Base-by-base conservation (phyloP, 164 flowering plant species). In the Chimonanthus praecox region DNA sequence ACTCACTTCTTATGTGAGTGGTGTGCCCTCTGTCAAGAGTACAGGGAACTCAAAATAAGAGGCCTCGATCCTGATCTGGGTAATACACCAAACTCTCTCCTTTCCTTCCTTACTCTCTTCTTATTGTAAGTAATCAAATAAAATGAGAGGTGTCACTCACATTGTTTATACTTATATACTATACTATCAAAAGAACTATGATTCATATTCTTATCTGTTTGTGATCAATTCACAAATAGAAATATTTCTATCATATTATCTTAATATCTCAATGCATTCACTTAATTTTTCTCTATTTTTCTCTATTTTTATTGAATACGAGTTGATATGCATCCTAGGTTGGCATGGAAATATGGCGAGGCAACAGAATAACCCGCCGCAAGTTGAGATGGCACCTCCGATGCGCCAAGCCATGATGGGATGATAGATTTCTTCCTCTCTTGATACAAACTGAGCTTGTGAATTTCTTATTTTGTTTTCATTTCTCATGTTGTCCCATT, bases 11-110 rank as follows among this genome's bases (percentile, higher is more conserved):
- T 82, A 0, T 83, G 83, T n/a, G 86, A 83, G 48, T 67, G 67
- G 50, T 83, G 85, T 51, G 88, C 88, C n/a, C 80, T 85, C 15
- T 82, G 83, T 71, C 85, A 84, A 60, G 83, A 74, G 64, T 76
- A 82, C 71, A 74, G 85, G 47, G 84, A 84, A 21, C 87, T 85
- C 54, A 58, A 68, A 7, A 74, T 74, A 77, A 72, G 83, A 71
- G 86, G 88, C 2, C 18, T 78, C 2, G 83, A 85, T 58, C 88
- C 86, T 72, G 68, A 73, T 6, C 10, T 79, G 20, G 84, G 84
- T 81, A 74, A 79, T 33, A 33, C 33, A 33, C 33, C 33, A 20
- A 4, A 11, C 20, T 20, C 21, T 20, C 21, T 9, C 48, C 58
- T 51, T 58, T 7, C 33, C 9, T 48, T n/a, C 54, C 18, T 13